phyloP scores from a whole-genome alignment of 2,329 filamentous ascomycete genomes.

The Tolypocladium tropicale region DNA sequence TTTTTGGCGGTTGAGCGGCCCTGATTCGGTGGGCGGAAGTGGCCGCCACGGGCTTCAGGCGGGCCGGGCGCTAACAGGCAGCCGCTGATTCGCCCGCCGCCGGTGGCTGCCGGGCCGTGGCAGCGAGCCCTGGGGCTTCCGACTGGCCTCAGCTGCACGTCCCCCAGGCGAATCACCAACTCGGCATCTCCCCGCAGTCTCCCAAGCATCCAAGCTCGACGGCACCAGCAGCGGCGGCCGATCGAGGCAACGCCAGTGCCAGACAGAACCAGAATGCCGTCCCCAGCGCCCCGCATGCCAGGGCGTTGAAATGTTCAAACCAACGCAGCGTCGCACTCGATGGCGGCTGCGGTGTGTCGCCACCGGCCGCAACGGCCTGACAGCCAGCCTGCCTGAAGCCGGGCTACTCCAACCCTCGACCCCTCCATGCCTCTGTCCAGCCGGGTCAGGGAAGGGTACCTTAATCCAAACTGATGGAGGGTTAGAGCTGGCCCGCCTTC shows the following conservation, averaged over 20 bases:
- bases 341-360: background rate
- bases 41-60: slow-evolving; percentile 1
- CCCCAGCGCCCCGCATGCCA: background rate
- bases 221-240: too few relatives aligned
- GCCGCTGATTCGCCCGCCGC: slow-evolving; percentile 8
- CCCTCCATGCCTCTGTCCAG: too few relatives aligned
- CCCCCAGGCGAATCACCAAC: background rate
- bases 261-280: background rate
- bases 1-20: slow-evolving; percentile 1
- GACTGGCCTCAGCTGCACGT: background rate
- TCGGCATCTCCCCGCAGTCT: background rate
- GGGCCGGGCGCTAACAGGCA: slow-evolving; percentile 9
- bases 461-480: background rate
- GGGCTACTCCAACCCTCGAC: too few relatives aligned
- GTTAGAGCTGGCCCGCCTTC: background rate
- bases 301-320: background rate
- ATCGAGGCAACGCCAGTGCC: background rate
- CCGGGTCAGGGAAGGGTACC: too few relatives aligned
- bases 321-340: background rate
- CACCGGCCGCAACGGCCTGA: background rate
- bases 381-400: too few relatives aligned
- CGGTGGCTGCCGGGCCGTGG: background rate
- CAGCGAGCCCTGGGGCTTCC: background rate
- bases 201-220: too few relatives aligned
- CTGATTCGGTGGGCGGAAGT: slow-evolving; percentile 7